phyloP scores from a whole-genome alignment of 2,329 filamentous ascomycete species.

The Lomentospora prolificans region DNA sequence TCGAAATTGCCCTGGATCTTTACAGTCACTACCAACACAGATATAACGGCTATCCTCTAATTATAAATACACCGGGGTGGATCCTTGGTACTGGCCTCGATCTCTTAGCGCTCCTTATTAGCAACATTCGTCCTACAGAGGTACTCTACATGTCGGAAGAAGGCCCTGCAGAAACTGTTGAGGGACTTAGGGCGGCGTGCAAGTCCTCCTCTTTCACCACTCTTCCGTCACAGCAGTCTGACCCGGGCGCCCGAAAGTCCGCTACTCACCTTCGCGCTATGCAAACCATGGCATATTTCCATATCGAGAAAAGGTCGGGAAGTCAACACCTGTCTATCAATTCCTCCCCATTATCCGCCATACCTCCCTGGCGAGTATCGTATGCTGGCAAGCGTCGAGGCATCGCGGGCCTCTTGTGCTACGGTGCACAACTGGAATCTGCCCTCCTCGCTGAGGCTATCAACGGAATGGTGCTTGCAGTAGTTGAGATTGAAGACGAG shows the following conservation, averaged over 20 bases:
- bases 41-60: conserved; percentile 40
- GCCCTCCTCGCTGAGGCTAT: conserved; percentile 54
- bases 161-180: conserved; percentile 47
- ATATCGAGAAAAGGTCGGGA: conserved; percentile 23
- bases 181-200: conserved; percentile 37
- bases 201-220: conserved; percentile 31
- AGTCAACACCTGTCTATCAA: conserved; percentile 33
- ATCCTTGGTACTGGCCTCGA: conserved; percentile 61
- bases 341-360: conserved; percentile 41
- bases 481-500: conserved; percentile 49
- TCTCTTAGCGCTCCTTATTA: conserved; percentile 48
- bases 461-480: conserved; percentile 59
- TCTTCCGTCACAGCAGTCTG: conserved; percentile 50
- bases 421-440: conserved; percentile 52
- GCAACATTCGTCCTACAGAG: conserved; percentile 43
- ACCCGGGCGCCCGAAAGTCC: conserved; percentile 43
- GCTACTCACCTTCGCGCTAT: conserved; percentile 59
- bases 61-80: conserved; percentile 71
- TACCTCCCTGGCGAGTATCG: conserved; percentile 50
- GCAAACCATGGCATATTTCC: conserved; percentile 76
- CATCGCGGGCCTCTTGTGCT: conserved; percentile 56
- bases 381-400: conserved; percentile 43
- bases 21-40: conserved; percentile 44
- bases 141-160: conserved; percentile 61
- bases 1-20: conserved; percentile 54